Evolutionary conservation across 768 basidiomycete species (phyloP), one percentile per base, ranked within the genome.

Genomic region (Daedaleopsis nitida): DNA sequence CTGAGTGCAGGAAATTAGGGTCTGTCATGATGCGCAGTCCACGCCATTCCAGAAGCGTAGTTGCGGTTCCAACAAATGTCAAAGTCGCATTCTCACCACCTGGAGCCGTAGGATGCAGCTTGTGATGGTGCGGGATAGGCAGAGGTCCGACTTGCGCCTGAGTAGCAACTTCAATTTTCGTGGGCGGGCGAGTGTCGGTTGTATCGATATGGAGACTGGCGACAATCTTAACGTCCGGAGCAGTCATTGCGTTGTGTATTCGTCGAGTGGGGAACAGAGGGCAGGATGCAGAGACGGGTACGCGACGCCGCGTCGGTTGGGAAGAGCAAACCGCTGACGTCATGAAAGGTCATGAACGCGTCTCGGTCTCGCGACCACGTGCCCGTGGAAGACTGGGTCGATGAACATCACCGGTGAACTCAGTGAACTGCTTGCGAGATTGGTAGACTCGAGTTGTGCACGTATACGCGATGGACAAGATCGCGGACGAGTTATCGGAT

Each of bases 401-500:
- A 59, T 56, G 27, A 32, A 32, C 7, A 32, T 32, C 27, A 7
- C 27, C 27, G 27, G 7, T 32, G 3, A n/a, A n/a, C n/a, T n/a
- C n/a, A n/a, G n/a, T n/a, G n/a, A n/a, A n/a, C n/a, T n/a, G n/a
- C n/a, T n/a, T n/a, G n/a, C n/a, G n/a, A n/a, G n/a, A n/a, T n/a
- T n/a, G n/a, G n/a, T n/a, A n/a, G n/a, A n/a, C n/a, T 32, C 27
- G 7, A 32, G 7, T 32, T 32, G 27, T 32, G 27, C 27, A 32
- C 7, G 27, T 32, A 44, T 32, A 44, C 50, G 50, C 39, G 23
- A 82, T 83, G 83, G 77, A 83, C 27, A 64, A 66, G 37, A 67
- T 75, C 56, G 78, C 80, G 47, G 65, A 64, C 17, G 70, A 79
- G 10, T 75, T 82, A 1, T 81, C 81, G 3, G 59, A 68, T 6